Evolutionary conservation across 345 rosid species (phyloP), one percentile per base, ranked within the genome.

Genomic region (Murraya paniculata): DNA sequence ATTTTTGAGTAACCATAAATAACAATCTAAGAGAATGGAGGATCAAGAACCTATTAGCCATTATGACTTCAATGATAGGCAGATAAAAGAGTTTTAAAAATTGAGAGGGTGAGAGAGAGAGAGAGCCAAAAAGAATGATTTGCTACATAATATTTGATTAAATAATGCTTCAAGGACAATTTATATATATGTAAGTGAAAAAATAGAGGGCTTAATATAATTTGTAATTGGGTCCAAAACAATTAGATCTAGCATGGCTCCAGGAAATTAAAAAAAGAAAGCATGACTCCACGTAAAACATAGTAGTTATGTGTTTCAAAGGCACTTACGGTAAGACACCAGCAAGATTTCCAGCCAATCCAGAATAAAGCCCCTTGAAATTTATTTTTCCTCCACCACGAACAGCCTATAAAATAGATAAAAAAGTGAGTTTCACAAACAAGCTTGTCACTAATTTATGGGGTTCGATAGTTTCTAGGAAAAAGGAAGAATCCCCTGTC

Each of bases 291-390:
- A 0, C 31, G 24, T 33, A 58, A 74, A 76, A 64, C 5, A 64
- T 60, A 21, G 59, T 72, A 45, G 72, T 58, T 67, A 4, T 25
- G 59, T 27, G 60, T 76, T 50, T 59, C 10, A 24, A 77, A 76
- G 24, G 70, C 65, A 87, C 98, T 88, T 85, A 94, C 98, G 98
- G 97, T 79, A 94, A 88, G 83, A 94, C 99, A 36, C 99, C 98
- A 76, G 89, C 97, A 74, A 96, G 82, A 81, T 96, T 96, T 81
- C 97, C 98, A 66, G 91, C 88, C 84, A 96, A 85, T 83, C 99
- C 99, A 77, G 99, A 96, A 87, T 96, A 96, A 74, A 96, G 92
- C 81, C 97, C 99, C 86, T 88, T 91, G 78, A 87, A 84, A 64
- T 79, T 81, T 84, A 96, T 94, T 83, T 92, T 86, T 9, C 92